These are phyloP conservation scores for Thielaviopsis punctulata DNA, from an alignment of 2,329 filamentous ascomycete species.

Conservation along the genomic window DNA sequence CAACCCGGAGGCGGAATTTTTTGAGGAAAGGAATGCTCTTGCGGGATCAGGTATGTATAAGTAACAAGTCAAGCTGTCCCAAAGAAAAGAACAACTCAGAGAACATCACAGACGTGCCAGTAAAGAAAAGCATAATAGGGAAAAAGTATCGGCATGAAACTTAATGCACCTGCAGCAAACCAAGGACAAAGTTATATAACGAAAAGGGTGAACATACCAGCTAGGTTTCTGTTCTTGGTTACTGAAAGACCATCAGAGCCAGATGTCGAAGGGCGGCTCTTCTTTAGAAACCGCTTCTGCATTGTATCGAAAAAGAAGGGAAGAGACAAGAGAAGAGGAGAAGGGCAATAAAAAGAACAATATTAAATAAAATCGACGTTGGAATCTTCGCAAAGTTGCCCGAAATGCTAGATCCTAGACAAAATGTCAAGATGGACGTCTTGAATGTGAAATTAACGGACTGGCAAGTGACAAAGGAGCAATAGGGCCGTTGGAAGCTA, in stretches of 20 bases:
- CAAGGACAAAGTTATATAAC: not conserved
- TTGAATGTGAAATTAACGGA: not conserved
- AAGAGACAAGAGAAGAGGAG: slow-evolving; percentile 2
- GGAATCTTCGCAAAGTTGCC: not conserved
- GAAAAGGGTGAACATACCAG: slow-evolving; percentile 6
- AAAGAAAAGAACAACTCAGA: not conserved
- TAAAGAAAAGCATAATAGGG: not conserved
- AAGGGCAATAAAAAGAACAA: slow-evolving; percentile 1
- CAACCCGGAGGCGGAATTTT: not conserved
- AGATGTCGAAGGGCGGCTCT: slow-evolving; percentile 10
- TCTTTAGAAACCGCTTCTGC: slow-evolving; percentile 10
- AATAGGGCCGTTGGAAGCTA: not conserved
- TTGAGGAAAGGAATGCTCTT: not conserved
- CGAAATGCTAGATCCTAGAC: not conserved
- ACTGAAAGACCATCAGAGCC: slow-evolving; percentile 1
- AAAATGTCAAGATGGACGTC: not conserved
- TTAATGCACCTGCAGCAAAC: not conserved
- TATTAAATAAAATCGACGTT: not conserved
- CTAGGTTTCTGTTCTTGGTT: slow-evolving; percentile 6
- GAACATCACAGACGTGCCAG: not conserved
- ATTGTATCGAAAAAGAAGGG: slow-evolving; percentile 5
- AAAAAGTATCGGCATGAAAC: not conserved
- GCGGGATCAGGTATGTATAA: not conserved
- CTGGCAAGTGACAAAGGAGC: not conserved
- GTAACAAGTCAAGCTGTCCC: not conserved